Base-by-base conservation (phyloP, 1,284 basidiomycete genomes). In the Pseudozyma sp. region DNA sequence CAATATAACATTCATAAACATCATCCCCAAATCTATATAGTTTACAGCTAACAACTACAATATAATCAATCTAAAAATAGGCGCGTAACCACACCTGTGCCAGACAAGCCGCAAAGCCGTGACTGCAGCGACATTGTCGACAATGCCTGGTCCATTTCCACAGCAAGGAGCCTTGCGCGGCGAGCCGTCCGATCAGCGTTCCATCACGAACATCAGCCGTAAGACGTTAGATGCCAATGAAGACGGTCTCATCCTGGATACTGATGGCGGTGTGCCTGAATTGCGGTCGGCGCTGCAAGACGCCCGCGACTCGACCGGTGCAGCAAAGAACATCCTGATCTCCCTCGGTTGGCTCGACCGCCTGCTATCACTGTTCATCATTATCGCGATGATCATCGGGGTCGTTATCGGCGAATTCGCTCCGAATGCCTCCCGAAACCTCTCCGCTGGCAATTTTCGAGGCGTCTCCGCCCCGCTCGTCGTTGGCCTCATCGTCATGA, bases 311-410 rank as follows among this genome's bases (percentile, higher is more conserved):
- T 70, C 78, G 38, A 65, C 49, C 7, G 59, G 70, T 13, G 75
- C 70, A 0, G 76, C 78, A 36, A 72, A 70, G 16, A 59, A 64
- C 13, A 16, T 79, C 4, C 67, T 79, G 2, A 72, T 79, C 45
- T 79, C 78, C 4, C 83, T 89, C n/a, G 82, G 85, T 9, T 86
- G 86, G 77, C 86, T 91, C 0, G 92, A 94, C 83, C 88, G 90
- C 14, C 87, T 93, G 0, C 87, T 94, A 1, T 90, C 92, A 0
- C 88, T 91, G 0, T 87, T 90, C 50, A 91, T 95, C 55, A 86
- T 95, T 3, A 44, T 92, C 5, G 89, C 89, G 21, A 95, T 95
- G 93, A 89, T 93, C 49, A 76, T 92, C 19, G 93, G 93, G 0
- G 90, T 94, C 8, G 81, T 94, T 57, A 90, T 94, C 42, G 92